Percentiles rank a stretch among this genome's conserved stretches.
Conservation (phyloP, 2,329 filamentous ascomycete genomes). For the Ophiocordyceps camponoti-saundersi region DNA sequence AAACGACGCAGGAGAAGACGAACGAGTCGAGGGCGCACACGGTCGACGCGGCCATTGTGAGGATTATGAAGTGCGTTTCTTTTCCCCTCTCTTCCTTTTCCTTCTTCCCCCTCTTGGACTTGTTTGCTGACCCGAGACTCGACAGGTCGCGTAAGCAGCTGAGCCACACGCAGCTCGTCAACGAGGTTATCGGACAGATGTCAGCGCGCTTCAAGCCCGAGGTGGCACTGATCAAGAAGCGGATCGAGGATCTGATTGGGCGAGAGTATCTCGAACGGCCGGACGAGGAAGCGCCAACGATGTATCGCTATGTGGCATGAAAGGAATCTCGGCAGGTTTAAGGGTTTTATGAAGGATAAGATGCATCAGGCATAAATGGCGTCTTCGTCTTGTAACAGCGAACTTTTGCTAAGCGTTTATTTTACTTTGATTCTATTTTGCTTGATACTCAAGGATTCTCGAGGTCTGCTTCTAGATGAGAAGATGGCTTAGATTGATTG, state of each 20-base stretch:
- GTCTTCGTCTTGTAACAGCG: neutral
- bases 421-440: neutral
- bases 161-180: conserved; percentile 49
- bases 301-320: conserved; percentile 56
- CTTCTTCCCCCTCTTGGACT: neutral
- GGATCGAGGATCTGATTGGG: conserved; percentile 62
- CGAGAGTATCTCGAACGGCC: conserved; percentile 60
- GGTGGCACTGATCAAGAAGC: conserved; percentile 60
- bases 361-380: neutral
- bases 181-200: conserved; percentile 56
- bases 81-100: neutral
- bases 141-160: conserved; percentile 56
- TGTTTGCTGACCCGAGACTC: neutral
- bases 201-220: conserved; percentile 57
- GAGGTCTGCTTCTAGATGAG: no score
- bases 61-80: conserved; percentile 68
- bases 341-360: neutral
- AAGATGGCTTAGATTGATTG: no score
- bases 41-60: conserved; percentile 60
- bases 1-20: conserved; percentile 60
- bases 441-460: no score
- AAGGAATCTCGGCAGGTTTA: conserved; percentile 2
- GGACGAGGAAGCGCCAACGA: conserved; percentile 43
- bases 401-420: neutral
- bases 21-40: conserved; percentile 53